Conservation (phyloP, 768 basidiomycete genomes). For the Boletellus ananas region DNA sequence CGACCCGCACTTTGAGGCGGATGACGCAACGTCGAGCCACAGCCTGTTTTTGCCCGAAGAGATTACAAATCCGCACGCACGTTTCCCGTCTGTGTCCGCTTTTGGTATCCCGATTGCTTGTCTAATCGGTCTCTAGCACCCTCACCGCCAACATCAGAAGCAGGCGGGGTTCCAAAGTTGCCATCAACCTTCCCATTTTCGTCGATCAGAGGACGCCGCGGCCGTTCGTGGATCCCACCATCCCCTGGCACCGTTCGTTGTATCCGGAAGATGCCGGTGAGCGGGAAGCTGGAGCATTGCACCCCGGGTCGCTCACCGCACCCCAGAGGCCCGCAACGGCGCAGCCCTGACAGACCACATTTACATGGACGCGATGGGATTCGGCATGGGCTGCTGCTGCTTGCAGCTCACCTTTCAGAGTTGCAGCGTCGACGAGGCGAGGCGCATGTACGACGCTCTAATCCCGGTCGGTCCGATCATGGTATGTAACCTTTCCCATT, state of each 20-base stretch:
- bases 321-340: conserved; percentile 79
- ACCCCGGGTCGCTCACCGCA: not conserved
- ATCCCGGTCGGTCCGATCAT: conserved; percentile 94
- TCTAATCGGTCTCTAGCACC: conserved; percentile 53
- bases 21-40: conserved; percentile 78
- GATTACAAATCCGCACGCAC: conserved; percentile 94
- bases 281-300: too few species aligned
- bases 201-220: conserved; percentile 82
- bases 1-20: conserved; percentile 80
- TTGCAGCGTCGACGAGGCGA: conserved; percentile 88
- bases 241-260: conserved; percentile 79
- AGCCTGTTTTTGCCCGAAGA: conserved; percentile 94
- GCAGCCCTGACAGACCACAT: conserved; percentile 89
- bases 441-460: conserved; percentile 93
- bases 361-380: conserved; percentile 99
- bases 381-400: conserved; percentile 99
- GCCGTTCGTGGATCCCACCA: conserved; percentile 90
- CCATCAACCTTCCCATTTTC: conserved; percentile 92
- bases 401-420: conserved; percentile 97
- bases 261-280: conserved; percentile 83
- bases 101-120: conserved; percentile 1
- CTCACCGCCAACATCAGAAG: conserved; percentile 95
- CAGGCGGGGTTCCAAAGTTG: conserved; percentile 88
- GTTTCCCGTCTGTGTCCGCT: conserved; percentile 81
- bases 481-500: conserved; percentile 42